Base-by-base conservation (phyloP, 2,329 filamentous ascomycete genomes). In the Ascosphaera acerosa region DNA sequence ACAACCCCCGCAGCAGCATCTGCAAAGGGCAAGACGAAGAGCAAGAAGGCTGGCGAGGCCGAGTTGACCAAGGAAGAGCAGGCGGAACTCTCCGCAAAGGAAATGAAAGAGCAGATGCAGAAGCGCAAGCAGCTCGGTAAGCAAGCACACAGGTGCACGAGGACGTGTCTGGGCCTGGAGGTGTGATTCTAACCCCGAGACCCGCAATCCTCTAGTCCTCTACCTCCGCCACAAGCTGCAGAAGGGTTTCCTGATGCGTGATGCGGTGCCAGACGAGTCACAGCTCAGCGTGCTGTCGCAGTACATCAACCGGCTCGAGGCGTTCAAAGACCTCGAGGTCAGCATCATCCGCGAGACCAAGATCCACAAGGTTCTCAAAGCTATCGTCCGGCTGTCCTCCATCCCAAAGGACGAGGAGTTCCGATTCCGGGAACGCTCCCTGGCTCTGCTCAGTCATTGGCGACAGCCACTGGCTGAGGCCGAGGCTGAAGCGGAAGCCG, bases 341-440 rank as follows among this genome's bases (percentile, higher is more conserved):
- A 70, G 70, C 40, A 87, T 92, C 42, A 91, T 94, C 44, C 70
- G 77, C 38, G 61, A 59, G 10, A 97, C 87, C 37, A 97, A 94
- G 63, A 92, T 97, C 53, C 84, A 94, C 67, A 97, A 97, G 58
- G 84, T 97, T 7, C 64, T 97, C 34, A 91, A 89, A 58, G 81
- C 75, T 3, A 87, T 97, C 40, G 59, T 92, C 44, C 92, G 91
- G 58, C 61, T 97, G 6, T 65, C 72, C 27, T 63, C 63, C 3
- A 90, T 97, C 41, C 82, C 82, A 4, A 73, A 72, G 37, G 87
- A 97, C 40, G 76, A 82, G 20, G 76, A 90, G 40, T 89, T 74
- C 51, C 58, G 76, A 33, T 92, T 97, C 66, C 89, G 87, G 58
- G 60, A 70, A 39, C 74, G 87, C 32, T 82, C 80, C 20, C 64